Evolutionary conservation across 495 filamentous ascomycete genomes (phyloP).

Genomic region (Neurospora sp.): DNA sequence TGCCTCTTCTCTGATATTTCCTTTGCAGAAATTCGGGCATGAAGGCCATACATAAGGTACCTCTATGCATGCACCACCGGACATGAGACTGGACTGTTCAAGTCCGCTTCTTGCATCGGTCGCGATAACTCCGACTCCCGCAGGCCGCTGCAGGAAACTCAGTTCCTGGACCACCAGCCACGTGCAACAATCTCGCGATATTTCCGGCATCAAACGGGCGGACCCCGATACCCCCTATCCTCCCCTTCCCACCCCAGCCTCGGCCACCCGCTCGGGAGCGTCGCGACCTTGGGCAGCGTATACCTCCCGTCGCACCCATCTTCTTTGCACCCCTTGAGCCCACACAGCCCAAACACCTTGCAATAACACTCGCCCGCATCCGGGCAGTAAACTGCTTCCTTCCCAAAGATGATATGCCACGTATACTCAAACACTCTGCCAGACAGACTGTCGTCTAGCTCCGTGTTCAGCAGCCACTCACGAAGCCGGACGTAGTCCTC

Average conservation of each 20-base stretch:
- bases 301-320: constrained; percentile 23
- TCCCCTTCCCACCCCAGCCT: constrained; percentile 24
- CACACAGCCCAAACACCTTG: constrained; percentile 52
- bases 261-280: constrained; percentile 29
- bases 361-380: constrained; percentile 50
- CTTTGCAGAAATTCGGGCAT: neutral
- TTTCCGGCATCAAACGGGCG: neutral
- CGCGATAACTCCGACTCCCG: neutral
- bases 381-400: constrained; percentile 46
- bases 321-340: constrained; percentile 24
- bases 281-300: constrained; percentile 19
- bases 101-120: neutral
- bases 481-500: constrained; percentile 47
- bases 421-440: constrained; percentile 62
- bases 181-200: neutral
- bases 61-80: neutral
- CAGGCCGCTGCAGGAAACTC: neutral
- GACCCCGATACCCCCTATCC: constrained; percentile 13
- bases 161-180: neutral
- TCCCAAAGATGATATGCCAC: constrained; percentile 53
- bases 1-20: neutral
- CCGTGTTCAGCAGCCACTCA: constrained; percentile 52
- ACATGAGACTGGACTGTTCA: neutral
- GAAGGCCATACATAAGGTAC: neutral
- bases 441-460: constrained; percentile 44